A percentile compares a stretch with the other conserved stretches of the same genome.
These are phyloP conservation scores for Halenospora varia DNA, from an alignment of 495 filamentous ascomycete species.

Conservation along the genomic window DNA sequence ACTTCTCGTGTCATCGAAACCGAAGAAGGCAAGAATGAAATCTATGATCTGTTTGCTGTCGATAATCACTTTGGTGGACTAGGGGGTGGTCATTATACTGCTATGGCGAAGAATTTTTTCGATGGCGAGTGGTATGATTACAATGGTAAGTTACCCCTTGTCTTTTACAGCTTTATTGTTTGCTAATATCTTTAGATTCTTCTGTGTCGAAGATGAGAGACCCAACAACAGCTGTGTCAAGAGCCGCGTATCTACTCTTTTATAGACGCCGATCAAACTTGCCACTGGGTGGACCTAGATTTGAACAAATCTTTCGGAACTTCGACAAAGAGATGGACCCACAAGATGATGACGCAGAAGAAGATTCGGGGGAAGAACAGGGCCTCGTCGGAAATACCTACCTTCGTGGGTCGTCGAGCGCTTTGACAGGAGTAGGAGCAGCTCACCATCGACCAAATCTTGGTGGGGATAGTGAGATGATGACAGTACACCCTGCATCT, in stretches of 20 bases:
- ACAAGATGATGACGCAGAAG: slow-evolving; percentile 31
- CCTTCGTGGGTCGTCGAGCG: slow-evolving; percentile 82
- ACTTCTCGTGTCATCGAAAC: slow-evolving; percentile 70
- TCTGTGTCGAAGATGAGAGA: slow-evolving; percentile 51
- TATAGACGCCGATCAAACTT: slow-evolving; percentile 78
- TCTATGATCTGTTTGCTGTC: slow-evolving; percentile 92
- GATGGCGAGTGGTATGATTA: slow-evolving; percentile 89
- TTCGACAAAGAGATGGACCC: slow-evolving; percentile 41
- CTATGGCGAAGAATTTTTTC: slow-evolving; percentile 84
- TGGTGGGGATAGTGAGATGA: slow-evolving; percentile 42
- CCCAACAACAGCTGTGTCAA: slow-evolving; percentile 53
- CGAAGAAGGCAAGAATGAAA: slow-evolving; percentile 69
- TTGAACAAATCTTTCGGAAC: slow-evolving; percentile 63
- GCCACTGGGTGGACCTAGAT: slow-evolving; percentile 72
- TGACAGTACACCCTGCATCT: slow-evolving; percentile 17
- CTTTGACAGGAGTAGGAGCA: slow-evolving; percentile 70
- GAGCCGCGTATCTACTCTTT: slow-evolving; percentile 88
- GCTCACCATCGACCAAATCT: slow-evolving; percentile 55
- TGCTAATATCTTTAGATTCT: slow-evolving; percentile 56
- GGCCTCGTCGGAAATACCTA: slow-evolving; percentile 79
- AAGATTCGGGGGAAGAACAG: slow-evolving; percentile 75
- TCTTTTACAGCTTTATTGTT: slow-evolving; percentile 16
- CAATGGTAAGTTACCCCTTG: slow-evolving; percentile 67
- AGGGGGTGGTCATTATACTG: slow-evolving; percentile 93
- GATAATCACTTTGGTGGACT: slow-evolving; percentile 93